These are phyloP conservation scores for Candida qinlingensis DNA, from an alignment of 805 yeast species.

Conservation along the genomic window DNA sequence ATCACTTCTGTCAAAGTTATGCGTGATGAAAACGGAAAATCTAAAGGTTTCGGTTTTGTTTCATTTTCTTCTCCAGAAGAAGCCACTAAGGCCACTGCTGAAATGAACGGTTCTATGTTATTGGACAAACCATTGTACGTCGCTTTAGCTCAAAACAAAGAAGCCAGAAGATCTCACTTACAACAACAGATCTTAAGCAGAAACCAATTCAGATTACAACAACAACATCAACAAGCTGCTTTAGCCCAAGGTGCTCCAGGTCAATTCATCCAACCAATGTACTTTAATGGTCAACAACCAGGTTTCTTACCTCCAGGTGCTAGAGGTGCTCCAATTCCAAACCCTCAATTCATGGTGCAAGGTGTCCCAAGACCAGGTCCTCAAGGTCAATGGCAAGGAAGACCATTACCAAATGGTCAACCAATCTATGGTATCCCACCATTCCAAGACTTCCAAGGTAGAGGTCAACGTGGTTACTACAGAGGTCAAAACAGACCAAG, in stretches of 20 bases:
- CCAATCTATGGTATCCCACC: conserved; percentile 88
- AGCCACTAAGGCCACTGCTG: conserved; percentile 97
- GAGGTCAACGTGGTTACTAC: conserved; percentile 40
- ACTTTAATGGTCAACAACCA: conserved; percentile 57
- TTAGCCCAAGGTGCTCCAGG: conserved; percentile 83
- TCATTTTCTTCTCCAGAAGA: conserved; percentile 97
- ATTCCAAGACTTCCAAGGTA: conserved; percentile 57
- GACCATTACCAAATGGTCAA: conserved; percentile 72
- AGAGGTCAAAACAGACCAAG: conserved; percentile 37
- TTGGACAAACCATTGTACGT: conserved; percentile 95
- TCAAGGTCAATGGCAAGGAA: conserved; percentile 57
- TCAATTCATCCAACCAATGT: conserved; percentile 79
- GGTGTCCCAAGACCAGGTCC: conserved; percentile 63
- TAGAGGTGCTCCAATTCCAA: conserved; percentile 74
- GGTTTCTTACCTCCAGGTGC: conserved; percentile 80
- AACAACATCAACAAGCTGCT: conserved; percentile 40
- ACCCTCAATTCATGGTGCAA: conserved; percentile 68
- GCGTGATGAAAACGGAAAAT: conserved; percentile 91
- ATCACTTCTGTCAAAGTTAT: conserved; percentile 95
- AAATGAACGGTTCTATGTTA: conserved; percentile 96
- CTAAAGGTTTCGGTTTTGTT: conserved; percentile 98
- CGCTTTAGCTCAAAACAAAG: conserved; percentile 98
- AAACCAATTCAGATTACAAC: conserved; percentile 97
- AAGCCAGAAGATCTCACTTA: conserved; percentile 92
- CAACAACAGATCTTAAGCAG: conserved; percentile 98